Conservation (phyloP, 2,329 filamentous ascomycete genomes). For the Ampelomyces quisqualis region DNA sequence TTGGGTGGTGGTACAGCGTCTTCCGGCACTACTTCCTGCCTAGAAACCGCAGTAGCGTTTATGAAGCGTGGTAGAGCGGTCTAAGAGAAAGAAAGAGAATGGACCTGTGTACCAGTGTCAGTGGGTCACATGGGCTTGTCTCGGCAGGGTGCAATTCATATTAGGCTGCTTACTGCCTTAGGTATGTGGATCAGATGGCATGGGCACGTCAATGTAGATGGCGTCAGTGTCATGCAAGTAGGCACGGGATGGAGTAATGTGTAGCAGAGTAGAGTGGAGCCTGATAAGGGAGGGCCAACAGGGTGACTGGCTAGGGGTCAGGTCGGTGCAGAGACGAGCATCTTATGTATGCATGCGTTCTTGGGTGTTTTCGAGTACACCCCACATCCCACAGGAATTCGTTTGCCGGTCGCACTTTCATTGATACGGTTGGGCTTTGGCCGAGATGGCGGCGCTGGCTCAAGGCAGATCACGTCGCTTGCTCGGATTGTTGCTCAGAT, state of each 20-base stretch:
- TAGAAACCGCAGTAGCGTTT: conserved; percentile 28
- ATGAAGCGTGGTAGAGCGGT: conserved; percentile 17
- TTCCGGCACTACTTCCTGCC: conserved; percentile 24
- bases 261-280: conserved; percentile 18
- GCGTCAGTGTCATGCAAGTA: conserved; percentile 17
- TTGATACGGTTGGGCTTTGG: conserved; percentile 15
- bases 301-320: conserved; percentile 15
- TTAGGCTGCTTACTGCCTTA: conserved; percentile 37
- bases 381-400: conserved; percentile 5
- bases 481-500: too few species aligned
- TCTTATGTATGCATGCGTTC: too few species aligned
- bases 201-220: conserved; percentile 17
- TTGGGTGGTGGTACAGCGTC: conserved; percentile 34
- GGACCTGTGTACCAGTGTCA: conserved; percentile 15
- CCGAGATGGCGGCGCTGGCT: conserved; percentile 16
- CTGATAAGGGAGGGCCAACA: conserved; percentile 17
- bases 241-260: conserved; percentile 18
- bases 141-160: conserved; percentile 36
- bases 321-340: conserved; percentile 15
- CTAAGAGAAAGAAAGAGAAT: conserved; percentile 21
- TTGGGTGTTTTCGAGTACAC: conserved; percentile 5
- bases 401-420: conserved; percentile 10
- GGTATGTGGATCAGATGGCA: conserved; percentile 28
- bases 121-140: conserved; percentile 19
- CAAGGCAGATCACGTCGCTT: conserved; percentile 13